Evolutionary conservation across 768 basidiomycete species (phyloP).

Genomic region (Boletus subparvulus): DNA sequence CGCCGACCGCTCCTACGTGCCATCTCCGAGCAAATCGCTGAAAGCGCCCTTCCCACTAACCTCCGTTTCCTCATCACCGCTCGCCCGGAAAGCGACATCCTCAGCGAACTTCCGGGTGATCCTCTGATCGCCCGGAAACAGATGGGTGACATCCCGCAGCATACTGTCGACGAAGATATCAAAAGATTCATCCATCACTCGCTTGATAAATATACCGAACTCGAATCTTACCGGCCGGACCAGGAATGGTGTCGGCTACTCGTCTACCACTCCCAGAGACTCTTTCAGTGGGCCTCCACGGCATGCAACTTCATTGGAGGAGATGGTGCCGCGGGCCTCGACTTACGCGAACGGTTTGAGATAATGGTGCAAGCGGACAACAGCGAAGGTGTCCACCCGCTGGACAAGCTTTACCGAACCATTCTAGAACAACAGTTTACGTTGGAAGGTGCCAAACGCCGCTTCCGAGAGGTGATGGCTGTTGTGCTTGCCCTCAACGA

Average conservation of each 20-base stretch:
- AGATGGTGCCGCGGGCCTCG: no score
- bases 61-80: neutral
- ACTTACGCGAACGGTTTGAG: neutral
- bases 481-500: neutral
- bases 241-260: conserved; percentile 12
- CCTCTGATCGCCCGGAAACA: conserved; percentile 6
- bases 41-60: conserved; percentile 6
- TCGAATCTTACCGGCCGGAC: neutral
- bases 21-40: neutral
- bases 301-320: conserved; percentile 7
- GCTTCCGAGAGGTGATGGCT: neutral
- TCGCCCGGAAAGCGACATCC: neutral
- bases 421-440: neutral
- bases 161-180: neutral
- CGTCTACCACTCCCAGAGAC: conserved; percentile 14
- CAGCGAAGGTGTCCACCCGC: neutral
- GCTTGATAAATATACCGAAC: neutral
- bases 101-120: conserved; percentile 12
- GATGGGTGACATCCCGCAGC: conserved; percentile 5
- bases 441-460: neutral
- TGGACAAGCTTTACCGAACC: neutral
- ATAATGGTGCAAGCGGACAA: neutral
- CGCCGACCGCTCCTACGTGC: conserved; percentile 16
- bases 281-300: conserved; percentile 27
- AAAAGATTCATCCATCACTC: neutral